A percentile compares a stretch with the other conserved stretches of the same genome.
Evolutionary conservation across 257 asterid genomes (phyloP).

Genomic region (Thymus quinquecostatus): DNA sequence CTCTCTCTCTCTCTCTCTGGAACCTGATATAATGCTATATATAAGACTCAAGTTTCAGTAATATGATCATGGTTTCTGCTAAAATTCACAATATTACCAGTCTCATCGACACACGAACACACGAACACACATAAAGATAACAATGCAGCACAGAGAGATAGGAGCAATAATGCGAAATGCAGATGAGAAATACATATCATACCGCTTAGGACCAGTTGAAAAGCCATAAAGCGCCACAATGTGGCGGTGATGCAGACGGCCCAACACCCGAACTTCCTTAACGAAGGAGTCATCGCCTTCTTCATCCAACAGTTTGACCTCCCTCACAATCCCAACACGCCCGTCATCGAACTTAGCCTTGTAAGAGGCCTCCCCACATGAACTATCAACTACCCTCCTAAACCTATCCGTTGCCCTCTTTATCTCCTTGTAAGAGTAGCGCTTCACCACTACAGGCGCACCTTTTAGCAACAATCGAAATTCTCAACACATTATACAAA

Average conservation of each 20-base stretch:
- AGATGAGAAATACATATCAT: background rate
- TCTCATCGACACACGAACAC: background rate
- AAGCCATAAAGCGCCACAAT: constrained; percentile 74
- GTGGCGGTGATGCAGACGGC: constrained; percentile 89
- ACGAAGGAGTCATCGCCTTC: constrained; percentile 64
- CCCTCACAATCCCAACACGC: constrained; percentile 57
- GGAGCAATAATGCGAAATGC: background rate
- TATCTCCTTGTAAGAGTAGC: constrained; percentile 73
- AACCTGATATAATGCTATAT: constrained; percentile 50
- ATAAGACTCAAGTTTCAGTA: background rate
- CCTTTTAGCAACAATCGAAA: constrained; percentile 39
- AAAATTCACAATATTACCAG: too few relatives aligned
- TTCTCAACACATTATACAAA: background rate
- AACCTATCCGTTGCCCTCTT: constrained; percentile 92
- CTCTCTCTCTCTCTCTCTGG: constrained; percentile 17
- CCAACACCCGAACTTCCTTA: constrained; percentile 61
- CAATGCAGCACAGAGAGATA: background rate
- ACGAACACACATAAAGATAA: background rate
- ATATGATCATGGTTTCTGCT: background rate
- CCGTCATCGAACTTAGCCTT: constrained; percentile 76
- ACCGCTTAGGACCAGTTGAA: constrained; percentile 71
- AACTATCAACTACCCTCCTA: constrained; percentile 48
- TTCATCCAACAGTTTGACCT: constrained; percentile 48
- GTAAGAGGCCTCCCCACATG: constrained; percentile 55
- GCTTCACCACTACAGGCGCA: constrained; percentile 53